Base-by-base conservation (phyloP, 2,329 filamentous ascomycete genomes). In the Didymella sp. region DNA sequence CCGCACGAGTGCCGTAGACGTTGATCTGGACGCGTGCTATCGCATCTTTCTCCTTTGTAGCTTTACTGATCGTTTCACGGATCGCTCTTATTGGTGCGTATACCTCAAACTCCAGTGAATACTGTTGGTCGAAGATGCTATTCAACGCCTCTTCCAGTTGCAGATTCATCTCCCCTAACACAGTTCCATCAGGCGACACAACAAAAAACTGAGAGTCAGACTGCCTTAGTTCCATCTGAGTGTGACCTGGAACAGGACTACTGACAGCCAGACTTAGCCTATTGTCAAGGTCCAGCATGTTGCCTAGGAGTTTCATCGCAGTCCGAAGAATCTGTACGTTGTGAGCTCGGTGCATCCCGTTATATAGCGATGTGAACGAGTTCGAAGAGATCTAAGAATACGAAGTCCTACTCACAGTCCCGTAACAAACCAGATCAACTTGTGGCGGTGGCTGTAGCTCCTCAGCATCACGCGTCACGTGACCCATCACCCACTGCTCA, bases 1-100 rank as follows among this genome's bases (percentile, higher is more conserved):
- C 42, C 1, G 37, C 30, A 3, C 37, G 43, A 28, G 58, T 40
- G 1, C 69, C 68, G 43, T 73, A 72, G 0, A 72, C 31, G 27
- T 66, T 72, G 8, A 73, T 62, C 40, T 70, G 62, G 15, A 71
- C 61, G 2, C 70, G 59, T 11, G 66, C 59, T 21, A 70, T 58
- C 0, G 70, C 70, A 15, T 71, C 68, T 30, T 69, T 66, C 4
- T 59, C 65, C 31, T 67, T 70, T 0, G 37, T 60, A 2, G 66
- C 62, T 30, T 57, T 60, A 2, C 51, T 41, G 15, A 73, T 68
- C 0, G 62, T 68, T n/a, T 73, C 69, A 17, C 64, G 58, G 12
- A 67, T 62, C 1, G 58, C 44, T 42, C 25, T 47, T 2, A 59
- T 58, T 4, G 64, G 66, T 15, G 59, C 63, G 11, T 71, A 66